These are phyloP conservation scores for Leccinum longicurvipes DNA, from an alignment of 768 basidiomycete species.

Conservation along the genomic window DNA sequence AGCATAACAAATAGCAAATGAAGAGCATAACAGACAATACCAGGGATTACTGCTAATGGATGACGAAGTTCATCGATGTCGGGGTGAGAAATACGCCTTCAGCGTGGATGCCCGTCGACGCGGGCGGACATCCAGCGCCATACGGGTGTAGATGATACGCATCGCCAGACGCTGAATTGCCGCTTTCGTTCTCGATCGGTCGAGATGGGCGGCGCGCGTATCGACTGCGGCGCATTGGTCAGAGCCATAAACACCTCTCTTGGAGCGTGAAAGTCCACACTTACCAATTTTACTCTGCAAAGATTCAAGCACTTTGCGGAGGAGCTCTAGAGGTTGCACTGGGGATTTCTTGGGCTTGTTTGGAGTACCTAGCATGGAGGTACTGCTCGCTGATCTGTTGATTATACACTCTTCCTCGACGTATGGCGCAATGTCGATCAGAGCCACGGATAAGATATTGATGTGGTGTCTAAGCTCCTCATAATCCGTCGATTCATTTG, in stretches of 20 bases:
- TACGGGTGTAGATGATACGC: conserved; percentile 61
- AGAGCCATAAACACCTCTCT: neutral
- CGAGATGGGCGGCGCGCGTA: conserved; percentile 69
- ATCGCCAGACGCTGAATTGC: conserved; percentile 61
- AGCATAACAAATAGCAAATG: neutral
- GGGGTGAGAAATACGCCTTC: conserved; percentile 30
- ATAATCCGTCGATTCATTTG: conserved; percentile 57
- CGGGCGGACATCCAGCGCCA: conserved; percentile 25
- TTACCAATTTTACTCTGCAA: conserved; percentile 62
- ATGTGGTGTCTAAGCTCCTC: conserved; percentile 55
- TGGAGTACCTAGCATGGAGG: conserved; percentile 21
- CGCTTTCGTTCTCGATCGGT: conserved; percentile 72
- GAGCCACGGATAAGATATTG: conserved; percentile 53
- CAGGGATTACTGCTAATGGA: neutral
- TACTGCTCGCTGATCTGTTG: conserved; percentile 8
- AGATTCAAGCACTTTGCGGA: conserved; percentile 46
- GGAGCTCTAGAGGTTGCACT: conserved; percentile 44
- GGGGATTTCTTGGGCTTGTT: conserved; percentile 29
- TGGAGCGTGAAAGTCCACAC: conserved; percentile 20
- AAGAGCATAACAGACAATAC: neutral
- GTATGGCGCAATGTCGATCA: conserved; percentile 59
- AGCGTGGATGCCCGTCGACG: conserved; percentile 26
- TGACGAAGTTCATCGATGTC: conserved; percentile 7
- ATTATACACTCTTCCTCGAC: conserved; percentile 42
- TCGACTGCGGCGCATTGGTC: conserved; percentile 45